Percentiles rank a stretch among this genome's conserved stretches.
phyloP scores from a whole-genome alignment of 75 land plant genomes.

The Selaginella tamariscina region DNA sequence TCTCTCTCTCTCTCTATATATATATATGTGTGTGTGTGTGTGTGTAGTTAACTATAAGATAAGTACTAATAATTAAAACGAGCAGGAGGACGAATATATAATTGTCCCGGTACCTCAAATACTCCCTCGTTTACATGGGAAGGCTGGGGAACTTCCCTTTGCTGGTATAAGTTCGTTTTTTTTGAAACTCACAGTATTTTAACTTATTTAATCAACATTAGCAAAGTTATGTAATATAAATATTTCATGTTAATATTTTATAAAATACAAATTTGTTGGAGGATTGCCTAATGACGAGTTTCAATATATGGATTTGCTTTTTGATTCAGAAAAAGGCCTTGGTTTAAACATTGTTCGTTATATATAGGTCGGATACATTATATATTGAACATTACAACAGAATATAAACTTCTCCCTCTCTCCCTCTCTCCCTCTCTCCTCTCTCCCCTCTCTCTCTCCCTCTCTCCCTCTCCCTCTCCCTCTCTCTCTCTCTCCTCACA shows the following conservation, averaged over 20 bases:
- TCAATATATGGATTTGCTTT: slow-evolving; percentile 21
- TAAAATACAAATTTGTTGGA: slow-evolving; percentile 30
- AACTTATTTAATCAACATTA: background rate
- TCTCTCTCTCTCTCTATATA: too few species aligned
- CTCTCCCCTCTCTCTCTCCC: too few species aligned
- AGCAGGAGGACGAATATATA: background rate
- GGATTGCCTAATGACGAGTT: slow-evolving; percentile 19
- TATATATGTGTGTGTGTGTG: too few species aligned
- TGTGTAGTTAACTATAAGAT: too few species aligned
- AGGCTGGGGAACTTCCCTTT: slow-evolving; percentile 35
- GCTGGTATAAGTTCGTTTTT: slow-evolving; percentile 19
- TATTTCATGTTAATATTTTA: too few species aligned
- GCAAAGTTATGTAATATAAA: slow-evolving; percentile 32
- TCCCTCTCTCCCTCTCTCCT: too few species aligned
- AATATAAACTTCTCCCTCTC: too few species aligned
- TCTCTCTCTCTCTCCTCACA: too few species aligned
- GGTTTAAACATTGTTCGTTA: slow-evolving; percentile 29
- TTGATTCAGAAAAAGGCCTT: slow-evolving; percentile 26
- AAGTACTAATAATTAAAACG: too few species aligned
- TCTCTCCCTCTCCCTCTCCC: too few species aligned
- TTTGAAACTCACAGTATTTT: background rate
- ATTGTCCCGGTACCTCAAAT: background rate
- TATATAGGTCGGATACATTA: slow-evolving; percentile 25
- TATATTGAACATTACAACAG: slow-evolving; percentile 13
- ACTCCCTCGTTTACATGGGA: slow-evolving; percentile 20